phyloP scores from a whole-genome alignment of 108 stramenopile species.

The Cyclotella sp. region DNA sequence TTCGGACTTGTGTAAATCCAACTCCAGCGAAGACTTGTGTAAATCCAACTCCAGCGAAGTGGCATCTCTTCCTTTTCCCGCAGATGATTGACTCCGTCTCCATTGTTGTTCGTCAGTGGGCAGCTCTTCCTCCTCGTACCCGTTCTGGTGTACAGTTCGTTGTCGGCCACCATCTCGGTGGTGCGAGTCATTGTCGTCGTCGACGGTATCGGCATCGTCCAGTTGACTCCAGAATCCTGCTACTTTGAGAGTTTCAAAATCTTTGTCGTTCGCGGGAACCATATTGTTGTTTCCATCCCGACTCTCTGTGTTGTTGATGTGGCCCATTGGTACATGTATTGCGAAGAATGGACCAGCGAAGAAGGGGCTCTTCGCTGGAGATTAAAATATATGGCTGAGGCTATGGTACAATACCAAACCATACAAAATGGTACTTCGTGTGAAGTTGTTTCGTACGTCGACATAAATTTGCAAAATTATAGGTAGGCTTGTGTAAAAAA shows the following conservation, averaged over 20 bases:
- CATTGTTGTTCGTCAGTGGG: conserved; percentile 35
- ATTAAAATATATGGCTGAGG: too few species aligned
- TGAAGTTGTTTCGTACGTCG: too few species aligned
- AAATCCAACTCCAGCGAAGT: not conserved
- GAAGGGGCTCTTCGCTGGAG: too few species aligned
- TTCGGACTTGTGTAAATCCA: not conserved
- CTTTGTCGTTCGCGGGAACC: conserved; percentile 7
- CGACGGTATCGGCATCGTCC: conserved; percentile 24
- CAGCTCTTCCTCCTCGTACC: conserved; percentile 23
- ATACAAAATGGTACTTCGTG: too few species aligned
- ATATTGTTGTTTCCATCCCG: not conserved
- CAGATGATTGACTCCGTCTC: conserved; percentile 5
- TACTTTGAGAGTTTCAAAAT: conserved; percentile 40
- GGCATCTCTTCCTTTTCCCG: not conserved
- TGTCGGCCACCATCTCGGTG: not conserved
- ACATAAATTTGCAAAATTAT: too few species aligned
- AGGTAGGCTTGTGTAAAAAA: too few species aligned
- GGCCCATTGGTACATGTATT: too few species aligned
- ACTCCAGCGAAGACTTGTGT: too few species aligned
- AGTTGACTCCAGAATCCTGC: conserved; percentile 54
- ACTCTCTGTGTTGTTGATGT: not conserved
- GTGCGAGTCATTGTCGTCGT: conserved; percentile 9
- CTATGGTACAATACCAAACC: too few species aligned
- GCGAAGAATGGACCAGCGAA: too few species aligned
- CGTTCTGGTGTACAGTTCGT: not conserved